Evolutionary conservation across 441 rosid genomes (phyloP).

Genomic region (Erodium trifolium): DNA sequence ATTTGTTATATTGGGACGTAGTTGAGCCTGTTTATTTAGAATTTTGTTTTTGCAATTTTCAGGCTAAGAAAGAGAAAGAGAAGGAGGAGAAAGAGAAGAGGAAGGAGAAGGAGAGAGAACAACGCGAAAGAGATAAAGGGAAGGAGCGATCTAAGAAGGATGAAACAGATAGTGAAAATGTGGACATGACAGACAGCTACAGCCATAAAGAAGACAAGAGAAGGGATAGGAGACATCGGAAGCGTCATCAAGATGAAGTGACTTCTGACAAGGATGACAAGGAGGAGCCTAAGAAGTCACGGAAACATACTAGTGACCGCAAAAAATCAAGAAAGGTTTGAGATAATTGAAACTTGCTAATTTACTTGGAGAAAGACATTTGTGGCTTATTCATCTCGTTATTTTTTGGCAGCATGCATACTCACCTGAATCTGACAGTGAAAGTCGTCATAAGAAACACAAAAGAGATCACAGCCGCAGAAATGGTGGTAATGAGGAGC

Average conservation of each 20-base stretch:
- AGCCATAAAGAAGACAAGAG: constrained; percentile 63
- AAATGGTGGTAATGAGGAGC: constrained; percentile 46
- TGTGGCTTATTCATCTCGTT: neutral
- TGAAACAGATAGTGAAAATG: constrained; percentile 76
- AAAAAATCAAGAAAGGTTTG: constrained; percentile 88
- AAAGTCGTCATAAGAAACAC: constrained; percentile 59
- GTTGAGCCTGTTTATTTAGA: neutral
- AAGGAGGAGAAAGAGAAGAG: constrained; percentile 60
- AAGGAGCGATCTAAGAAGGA: constrained; percentile 63
- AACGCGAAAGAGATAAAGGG: constrained; percentile 57
- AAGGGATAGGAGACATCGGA: constrained; percentile 79
- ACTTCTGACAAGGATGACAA: constrained; percentile 84
- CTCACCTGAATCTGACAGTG: constrained; percentile 81
- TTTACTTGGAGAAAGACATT: neutral
- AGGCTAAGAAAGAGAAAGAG: constrained; percentile 65
- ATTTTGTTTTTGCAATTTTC: constrained; percentile 8
- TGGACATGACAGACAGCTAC: constrained; percentile 48
- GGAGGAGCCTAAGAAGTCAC: constrained; percentile 69
- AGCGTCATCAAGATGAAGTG: constrained; percentile 74
- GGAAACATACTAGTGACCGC: constrained; percentile 73
- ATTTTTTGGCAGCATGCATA: constrained; percentile 53
- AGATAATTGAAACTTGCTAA: neutral
- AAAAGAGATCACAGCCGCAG: constrained; percentile 63
- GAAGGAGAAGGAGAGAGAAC: constrained; percentile 49
- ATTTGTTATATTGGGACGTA: too few species aligned